Evolutionary conservation across 2,329 filamentous ascomycete genomes (phyloP), one percentile per base, ranked within the genome.

Genomic region (Neurospora sp.): DNA sequence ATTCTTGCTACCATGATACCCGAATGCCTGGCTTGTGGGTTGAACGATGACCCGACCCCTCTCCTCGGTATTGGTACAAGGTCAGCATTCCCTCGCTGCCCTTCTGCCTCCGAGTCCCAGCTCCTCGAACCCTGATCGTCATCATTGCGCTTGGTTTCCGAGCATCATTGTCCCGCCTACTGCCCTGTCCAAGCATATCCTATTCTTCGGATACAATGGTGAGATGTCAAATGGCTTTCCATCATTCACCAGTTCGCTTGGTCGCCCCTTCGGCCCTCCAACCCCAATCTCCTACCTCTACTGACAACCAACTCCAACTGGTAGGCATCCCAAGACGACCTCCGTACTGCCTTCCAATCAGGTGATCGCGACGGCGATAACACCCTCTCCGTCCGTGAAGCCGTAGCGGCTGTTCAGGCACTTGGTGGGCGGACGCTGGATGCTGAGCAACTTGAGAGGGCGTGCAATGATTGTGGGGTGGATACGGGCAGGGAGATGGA

Each of bases 311-410:
- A 58, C 23, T 58, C 11, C 19, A n/a, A 19, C 8, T 43, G 40
- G 8, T 19, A 71, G 68, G 68, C 68, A 39, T 71, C 68, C n/a
- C 68, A 72, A 68, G 39, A 28, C 62, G 70, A 70, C 15, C 68
- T 72, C 68, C 68, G 69, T 36, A 70, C 40, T 8, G 71, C 71
- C 42, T 72, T 72, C 62, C n/a, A 69, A 39, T 36, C 58, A 38
- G 71, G 71, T 28, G 71, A 72, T 39, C 68, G 71, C 33, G 71
- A 72, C 39, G 71, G 71, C 66, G 71, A 72, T 43, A 69, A 71
- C 67, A 71, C 68, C 33, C 71, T 72, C 39, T 71, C 70, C 42
- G 71, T 72, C 33, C 46, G 62, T 2, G 71, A 72, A 13, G 71
- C 71, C n/a, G 67, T 71, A 38, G 17, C 38, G 9, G 71, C 70